Conservation (phyloP, 1,284 basidiomycete species). For the Ganoderma sinense region DNA sequence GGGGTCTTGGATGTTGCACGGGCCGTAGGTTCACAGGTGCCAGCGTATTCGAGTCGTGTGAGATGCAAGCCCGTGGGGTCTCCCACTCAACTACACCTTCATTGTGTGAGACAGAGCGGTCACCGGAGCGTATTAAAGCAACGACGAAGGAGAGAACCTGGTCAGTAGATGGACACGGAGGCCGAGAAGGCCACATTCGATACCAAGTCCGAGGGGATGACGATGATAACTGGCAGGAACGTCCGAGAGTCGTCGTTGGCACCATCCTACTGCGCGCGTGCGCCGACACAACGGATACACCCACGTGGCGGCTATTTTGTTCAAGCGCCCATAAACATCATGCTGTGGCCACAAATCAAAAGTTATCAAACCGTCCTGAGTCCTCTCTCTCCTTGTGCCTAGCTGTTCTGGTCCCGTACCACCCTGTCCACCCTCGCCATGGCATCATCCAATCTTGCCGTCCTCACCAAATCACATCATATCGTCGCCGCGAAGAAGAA, state of each 20-base stretch:
- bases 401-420: not conserved
- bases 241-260: not conserved
- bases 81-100: not conserved
- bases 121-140: not conserved
- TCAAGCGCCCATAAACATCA: not conserved
- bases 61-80: not conserved
- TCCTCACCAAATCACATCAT: slow-evolving; percentile 66
- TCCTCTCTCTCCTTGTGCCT: not conserved
- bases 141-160: not conserved
- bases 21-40: not conserved
- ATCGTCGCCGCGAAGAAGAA: slow-evolving; percentile 69
- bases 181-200: not conserved
- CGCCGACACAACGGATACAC: not conserved
- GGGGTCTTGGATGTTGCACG: not conserved
- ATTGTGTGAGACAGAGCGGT: not conserved
- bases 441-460: slow-evolving; percentile 54
- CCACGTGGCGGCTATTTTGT: not conserved
- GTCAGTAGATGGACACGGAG: not conserved
- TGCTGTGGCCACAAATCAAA: not conserved
- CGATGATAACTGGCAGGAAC: too few relatives aligned
- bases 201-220: not conserved
- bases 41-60: not conserved
- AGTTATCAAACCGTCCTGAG: not conserved
- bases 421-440: slow-evolving; percentile 15
- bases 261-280: not conserved